Evolutionary conservation across 805 yeast species (phyloP).

Genomic region (Saturnispora serradocipensis): DNA sequence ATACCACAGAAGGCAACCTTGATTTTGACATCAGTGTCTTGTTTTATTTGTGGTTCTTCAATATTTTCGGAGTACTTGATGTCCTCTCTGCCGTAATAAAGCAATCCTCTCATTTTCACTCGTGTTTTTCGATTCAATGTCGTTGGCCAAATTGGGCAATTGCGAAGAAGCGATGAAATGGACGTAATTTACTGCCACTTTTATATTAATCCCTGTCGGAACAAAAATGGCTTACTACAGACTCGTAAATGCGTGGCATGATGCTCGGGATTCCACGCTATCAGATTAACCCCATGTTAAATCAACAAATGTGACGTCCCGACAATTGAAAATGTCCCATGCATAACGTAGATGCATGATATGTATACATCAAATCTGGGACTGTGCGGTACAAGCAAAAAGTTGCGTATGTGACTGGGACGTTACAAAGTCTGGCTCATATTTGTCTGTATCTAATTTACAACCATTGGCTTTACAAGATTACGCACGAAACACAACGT

Average conservation of each 20-base stretch:
- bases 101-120: conserved; percentile 37
- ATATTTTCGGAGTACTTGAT: conserved; percentile 31
- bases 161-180: neutral
- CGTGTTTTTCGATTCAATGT: neutral
- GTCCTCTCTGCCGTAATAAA: conserved; percentile 38
- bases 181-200: neutral
- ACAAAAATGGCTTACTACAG: neutral
- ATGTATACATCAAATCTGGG: neutral
- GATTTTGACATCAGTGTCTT: conserved; percentile 25
- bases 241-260: neutral
- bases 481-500: too few species aligned
- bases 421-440: too few species aligned
- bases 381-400: neutral
- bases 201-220: neutral
- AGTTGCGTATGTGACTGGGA: neutral
- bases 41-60: conserved; percentile 19
- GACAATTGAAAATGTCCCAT: neutral
- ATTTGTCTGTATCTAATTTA: too few species aligned
- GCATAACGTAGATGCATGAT: neutral
- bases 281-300: neutral
- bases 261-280: neutral
- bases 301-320: neutral
- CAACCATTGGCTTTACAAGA: too few species aligned
- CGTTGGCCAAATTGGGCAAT: neutral
- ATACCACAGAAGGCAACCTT: conserved; percentile 44